phyloP scores from a whole-genome alignment of 1,284 basidiomycete genomes.

The Tilletia setariae region DNA sequence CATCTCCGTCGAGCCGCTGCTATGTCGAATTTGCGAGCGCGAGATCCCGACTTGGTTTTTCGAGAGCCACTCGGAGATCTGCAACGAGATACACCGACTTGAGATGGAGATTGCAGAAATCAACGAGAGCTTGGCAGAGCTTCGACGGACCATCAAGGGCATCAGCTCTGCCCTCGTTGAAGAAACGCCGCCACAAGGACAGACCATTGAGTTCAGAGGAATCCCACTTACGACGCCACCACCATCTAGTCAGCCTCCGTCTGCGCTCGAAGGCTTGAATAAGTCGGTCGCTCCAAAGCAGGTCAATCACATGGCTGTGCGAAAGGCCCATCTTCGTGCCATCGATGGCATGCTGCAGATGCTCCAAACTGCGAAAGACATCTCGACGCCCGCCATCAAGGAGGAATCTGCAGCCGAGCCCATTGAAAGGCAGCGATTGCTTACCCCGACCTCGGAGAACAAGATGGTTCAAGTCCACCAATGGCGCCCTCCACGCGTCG shows the following conservation, averaged over 20 bases:
- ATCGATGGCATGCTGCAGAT: conserved; percentile 82
- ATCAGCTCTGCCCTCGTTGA: conserved; percentile 37
- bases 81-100: conserved; percentile 89
- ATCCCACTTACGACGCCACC: conserved; percentile 60
- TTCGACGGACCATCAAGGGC: conserved; percentile 66
- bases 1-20: conserved; percentile 67
- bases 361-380: conserved; percentile 72
- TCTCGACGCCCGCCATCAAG: conserved; percentile 82
- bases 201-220: conserved; percentile 75
- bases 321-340: conserved; percentile 61
- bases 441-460: conserved; percentile 61
- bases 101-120: conserved; percentile 91
- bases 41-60: conserved; percentile 99
- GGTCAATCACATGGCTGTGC: conserved; percentile 33
- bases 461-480: conserved; percentile 41
- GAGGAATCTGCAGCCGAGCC: conserved; percentile 74
- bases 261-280: conserved; percentile 46
- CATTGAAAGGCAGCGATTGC: conserved; percentile 83
- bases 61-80: conserved; percentile 99
- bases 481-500: conserved; percentile 33
- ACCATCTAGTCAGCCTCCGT: conserved; percentile 51
- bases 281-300: conserved; percentile 40
- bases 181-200: conserved; percentile 21
- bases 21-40: conserved; percentile 97
- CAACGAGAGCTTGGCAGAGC: conserved; percentile 85